phyloP scores from a whole-genome alignment of 257 asterid species.

The Leptodermis oblonga region DNA sequence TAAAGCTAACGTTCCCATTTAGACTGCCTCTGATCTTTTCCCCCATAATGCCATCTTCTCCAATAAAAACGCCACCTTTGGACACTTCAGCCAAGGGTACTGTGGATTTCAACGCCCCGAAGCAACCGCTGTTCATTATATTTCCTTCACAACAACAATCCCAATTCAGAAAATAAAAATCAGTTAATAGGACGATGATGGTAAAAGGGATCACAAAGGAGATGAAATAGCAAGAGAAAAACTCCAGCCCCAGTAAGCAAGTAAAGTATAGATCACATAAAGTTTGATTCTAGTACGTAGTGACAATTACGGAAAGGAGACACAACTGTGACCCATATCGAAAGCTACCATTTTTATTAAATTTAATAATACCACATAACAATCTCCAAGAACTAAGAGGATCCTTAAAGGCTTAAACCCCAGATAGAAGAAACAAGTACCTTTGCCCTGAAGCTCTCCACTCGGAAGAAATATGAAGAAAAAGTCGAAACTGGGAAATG shows the following conservation, averaged over 20 bases:
- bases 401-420: not conserved
- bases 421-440: conserved; percentile 1
- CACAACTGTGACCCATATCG: conserved; percentile 19
- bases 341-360: conserved; percentile 21
- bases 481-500: not conserved
- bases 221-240: conserved; percentile 14
- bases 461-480: not conserved
- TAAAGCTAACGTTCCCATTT: conserved; percentile 23
- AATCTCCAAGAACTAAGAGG: too few species aligned
- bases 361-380: not conserved
- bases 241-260: conserved; percentile 35
- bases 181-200: not conserved
- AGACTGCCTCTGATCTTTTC: conserved; percentile 51
- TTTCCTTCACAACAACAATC: conserved; percentile 20
- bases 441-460: not conserved
- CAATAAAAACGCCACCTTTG: conserved; percentile 31
- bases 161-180: conserved; percentile 16
- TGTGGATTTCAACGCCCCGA: conserved; percentile 45
- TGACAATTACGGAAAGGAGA: conserved; percentile 6
- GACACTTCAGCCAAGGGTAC: conserved; percentile 34
- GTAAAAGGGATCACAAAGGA: conserved; percentile 12
- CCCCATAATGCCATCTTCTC: conserved; percentile 58
- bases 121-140: conserved; percentile 55
- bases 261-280: conserved; percentile 69
- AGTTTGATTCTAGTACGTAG: conserved; percentile 27